Evolutionary conservation across 2,329 filamentous ascomycete species (phyloP), one percentile per base, ranked within the genome.

Genomic region (Alternaria gaisen): DNA sequence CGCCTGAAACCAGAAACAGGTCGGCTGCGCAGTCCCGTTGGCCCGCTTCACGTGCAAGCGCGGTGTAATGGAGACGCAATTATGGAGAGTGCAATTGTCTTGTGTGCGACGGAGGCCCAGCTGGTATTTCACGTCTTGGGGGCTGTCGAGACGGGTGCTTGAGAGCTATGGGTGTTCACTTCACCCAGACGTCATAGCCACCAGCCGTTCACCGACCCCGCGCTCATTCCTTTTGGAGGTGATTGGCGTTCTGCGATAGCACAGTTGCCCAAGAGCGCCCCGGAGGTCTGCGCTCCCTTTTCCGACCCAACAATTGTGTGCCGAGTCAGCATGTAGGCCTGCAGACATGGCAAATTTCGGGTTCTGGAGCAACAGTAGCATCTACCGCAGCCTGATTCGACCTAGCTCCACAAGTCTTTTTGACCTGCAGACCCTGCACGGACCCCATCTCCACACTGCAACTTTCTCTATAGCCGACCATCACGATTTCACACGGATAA

Each of bases 41-140:
- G 69, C 58, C 74, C 71, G 69, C 66, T 73, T 73, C 72, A 75
- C 70, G 65, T 73, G 74, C 65, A 50, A 41, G 65, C 51, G 61
- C 36, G 59, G 34, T 50, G 53, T 38, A 55, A 69, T 66, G 63
- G 57, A 38, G 59, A 56, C 58, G 61, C 61, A 69, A 59, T 50
- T 47, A 46, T 53, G 54, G 32, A 54, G 59, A 44, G 42, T 12
- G 28, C 34, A 32, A 22, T 32, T 46, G 47, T 8, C 11, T 24
- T 14, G 56, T 43, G 53, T 40, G 63, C 55, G 55, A 40, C 32
- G 30, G 32, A 58, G 42, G 11, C 10, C 18, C 40, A 5, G 40
- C 41, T 30, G 16, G n/a, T 58, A 51, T 55, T 32, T 55, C 22
- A 26, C 22, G 43, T n/a, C 18, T 8, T 40, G 18, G 32, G 20